Percentiles rank a stretch among this genome's conserved stretches.
phyloP scores from a whole-genome alignment of 306 rosid genomes.

The Pterocarpus macrocarpus region DNA sequence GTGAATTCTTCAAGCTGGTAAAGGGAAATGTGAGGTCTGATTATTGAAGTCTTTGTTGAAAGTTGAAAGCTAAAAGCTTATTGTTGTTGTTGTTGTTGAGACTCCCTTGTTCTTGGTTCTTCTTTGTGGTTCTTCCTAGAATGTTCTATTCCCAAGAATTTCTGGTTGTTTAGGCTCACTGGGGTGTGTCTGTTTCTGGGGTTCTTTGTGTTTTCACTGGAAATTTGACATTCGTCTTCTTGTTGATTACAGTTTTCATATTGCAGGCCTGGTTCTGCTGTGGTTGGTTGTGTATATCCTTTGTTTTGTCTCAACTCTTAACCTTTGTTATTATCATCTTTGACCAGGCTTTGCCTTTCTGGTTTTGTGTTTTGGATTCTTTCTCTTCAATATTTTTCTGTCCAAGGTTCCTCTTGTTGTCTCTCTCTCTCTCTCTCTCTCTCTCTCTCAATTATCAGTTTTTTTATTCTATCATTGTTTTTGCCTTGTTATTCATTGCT shows the following conservation, averaged over 20 bases:
- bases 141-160: constrained; percentile 5
- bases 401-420: background rate
- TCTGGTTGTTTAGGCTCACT: constrained; percentile 30
- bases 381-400: background rate
- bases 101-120: constrained; percentile 11
- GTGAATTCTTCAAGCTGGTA: constrained; percentile 22
- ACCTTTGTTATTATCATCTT: background rate
- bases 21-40: constrained; percentile 57
- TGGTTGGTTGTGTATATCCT: constrained; percentile 29
- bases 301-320: constrained; percentile 13
- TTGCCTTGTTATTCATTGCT: background rate
- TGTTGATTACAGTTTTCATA: background rate
- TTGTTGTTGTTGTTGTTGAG: background rate
- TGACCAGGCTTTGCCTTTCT: background rate
- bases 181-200: constrained; percentile 31
- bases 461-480: constrained; percentile 4
- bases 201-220: background rate
- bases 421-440: constrained; percentile 6
- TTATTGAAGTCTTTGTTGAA: constrained; percentile 49
- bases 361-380: background rate
- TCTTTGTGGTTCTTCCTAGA: constrained; percentile 27
- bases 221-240: background rate
- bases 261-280: constrained; percentile 42
- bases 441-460: background rate
- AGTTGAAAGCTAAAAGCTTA: constrained; percentile 48